phyloP scores from a whole-genome alignment of 1,139 yeast species.

The Saccharomycopsis crataegensis region DNA sequence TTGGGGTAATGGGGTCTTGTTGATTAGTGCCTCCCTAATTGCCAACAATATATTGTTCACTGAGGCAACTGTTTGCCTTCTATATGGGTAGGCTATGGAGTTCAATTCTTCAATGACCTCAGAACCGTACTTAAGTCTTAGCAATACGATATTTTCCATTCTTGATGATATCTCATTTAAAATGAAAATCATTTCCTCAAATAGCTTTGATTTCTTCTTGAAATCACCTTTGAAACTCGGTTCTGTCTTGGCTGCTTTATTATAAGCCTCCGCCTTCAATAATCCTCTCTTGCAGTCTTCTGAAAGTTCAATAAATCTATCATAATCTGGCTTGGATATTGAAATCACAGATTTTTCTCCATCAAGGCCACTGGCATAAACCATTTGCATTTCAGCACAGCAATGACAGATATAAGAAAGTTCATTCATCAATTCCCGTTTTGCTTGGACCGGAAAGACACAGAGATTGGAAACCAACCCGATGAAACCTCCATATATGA shows the following conservation, averaged over 20 bases:
- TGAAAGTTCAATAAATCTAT: conserved; percentile 28
- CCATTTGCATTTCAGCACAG: conserved; percentile 32
- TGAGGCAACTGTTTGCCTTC: conserved; percentile 39
- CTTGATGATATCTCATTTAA: conserved; percentile 41
- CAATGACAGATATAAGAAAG: conserved; percentile 34
- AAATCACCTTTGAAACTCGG: conserved; percentile 42
- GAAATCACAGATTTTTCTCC: conserved; percentile 21
- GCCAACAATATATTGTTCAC: conserved; percentile 33
- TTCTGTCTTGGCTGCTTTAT: conserved; percentile 37
- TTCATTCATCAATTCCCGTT: conserved; percentile 36
- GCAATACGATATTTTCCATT: conserved; percentile 37
- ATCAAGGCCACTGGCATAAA: conserved; percentile 34
- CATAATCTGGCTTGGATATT: conserved; percentile 23
- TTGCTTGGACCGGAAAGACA: conserved; percentile 40
- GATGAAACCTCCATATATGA: conserved; percentile 42
- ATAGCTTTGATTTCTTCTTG: conserved; percentile 33
- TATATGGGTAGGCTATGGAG: conserved; percentile 33
- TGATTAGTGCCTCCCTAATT: conserved; percentile 35
- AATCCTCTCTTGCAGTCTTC: conserved; percentile 33
- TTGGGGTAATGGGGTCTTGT: conserved; percentile 42
- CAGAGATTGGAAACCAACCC: conserved; percentile 38
- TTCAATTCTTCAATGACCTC: conserved; percentile 39
- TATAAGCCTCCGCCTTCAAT: conserved; percentile 34
- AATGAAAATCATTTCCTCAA: conserved; percentile 38
- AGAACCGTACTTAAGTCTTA: conserved; percentile 38